These are phyloP conservation scores for Syncephalis plumigaleata DNA, from an alignment of 371 early-diverging fungal genomes.

Conservation along the genomic window DNA sequence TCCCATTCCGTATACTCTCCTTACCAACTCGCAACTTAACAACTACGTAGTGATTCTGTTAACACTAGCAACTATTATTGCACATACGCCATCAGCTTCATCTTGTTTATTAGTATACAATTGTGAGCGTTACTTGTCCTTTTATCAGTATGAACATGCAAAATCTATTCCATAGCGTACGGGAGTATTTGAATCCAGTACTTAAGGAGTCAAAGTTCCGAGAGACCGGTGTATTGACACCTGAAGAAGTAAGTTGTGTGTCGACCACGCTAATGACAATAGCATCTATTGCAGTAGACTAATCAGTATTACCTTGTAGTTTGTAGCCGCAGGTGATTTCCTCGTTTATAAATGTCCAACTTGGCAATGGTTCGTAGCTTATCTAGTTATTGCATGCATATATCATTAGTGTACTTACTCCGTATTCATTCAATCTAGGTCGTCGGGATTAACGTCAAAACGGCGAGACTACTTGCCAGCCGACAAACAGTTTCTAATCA, in stretches of 20 bases:
- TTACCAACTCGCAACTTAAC: too few relatives aligned
- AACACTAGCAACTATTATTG: too few relatives aligned
- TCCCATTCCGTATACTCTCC: too few relatives aligned
- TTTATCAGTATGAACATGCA: constrained; percentile 14
- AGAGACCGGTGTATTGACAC: constrained; percentile 84
- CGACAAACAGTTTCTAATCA: constrained; percentile 90
- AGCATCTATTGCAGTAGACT: background rate
- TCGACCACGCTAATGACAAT: too few relatives aligned
- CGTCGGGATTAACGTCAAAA: constrained; percentile 63
- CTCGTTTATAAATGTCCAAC: constrained; percentile 95
- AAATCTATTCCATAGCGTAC: constrained; percentile 49
- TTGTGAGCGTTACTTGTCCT: too few relatives aligned
- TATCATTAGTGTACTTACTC: background rate
- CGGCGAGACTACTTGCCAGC: constrained; percentile 75
- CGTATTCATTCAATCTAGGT: constrained; percentile 30
- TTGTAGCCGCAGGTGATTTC: constrained; percentile 92
- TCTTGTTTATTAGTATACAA: too few relatives aligned
- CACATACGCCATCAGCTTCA: too few relatives aligned
- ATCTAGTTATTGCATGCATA: too few relatives aligned
- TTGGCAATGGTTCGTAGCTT: constrained; percentile 69
- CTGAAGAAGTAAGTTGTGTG: constrained; percentile 76
- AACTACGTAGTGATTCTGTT: too few relatives aligned
- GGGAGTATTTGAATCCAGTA: constrained; percentile 86
- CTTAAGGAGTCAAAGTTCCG: constrained; percentile 88
- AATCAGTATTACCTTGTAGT: constrained; percentile 22